Evolutionary conservation across 1,139 yeast species (phyloP), one percentile per base, ranked within the genome.

Genomic region (Eremothecium coryli): DNA sequence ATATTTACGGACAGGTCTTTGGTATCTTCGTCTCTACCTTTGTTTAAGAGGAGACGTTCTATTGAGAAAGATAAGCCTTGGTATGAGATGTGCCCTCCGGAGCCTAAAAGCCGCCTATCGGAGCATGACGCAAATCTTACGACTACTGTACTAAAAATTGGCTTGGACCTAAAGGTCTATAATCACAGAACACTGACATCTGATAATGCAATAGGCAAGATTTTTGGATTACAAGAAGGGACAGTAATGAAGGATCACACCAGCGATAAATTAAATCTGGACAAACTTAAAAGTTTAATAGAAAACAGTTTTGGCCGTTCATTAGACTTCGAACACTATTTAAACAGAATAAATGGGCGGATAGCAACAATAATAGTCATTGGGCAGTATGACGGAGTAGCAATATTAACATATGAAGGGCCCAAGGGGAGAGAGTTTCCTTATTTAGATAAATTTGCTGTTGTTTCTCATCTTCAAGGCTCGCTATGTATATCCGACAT

Each of bases 311-410:
- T 90, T 51, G 79, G 80, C 4, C 74, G 77, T 42, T 52, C 67
- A 2, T 59, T 90, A n/a, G 75, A 84, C 44, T 52, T 72, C 35
- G 70, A 73, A 0, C 75, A 71, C 38, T 90, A 88, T 52, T 59
- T 84, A 22, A 42, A 62, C 1, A 64, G 98, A 34, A 68, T 90
- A 23, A 70, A 77, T 41, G 66, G 74, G 1, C 64, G 66, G 3
- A 65, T 90, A 5, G 90, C 95, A 0, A 80, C 84, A 0, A 57
- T 90, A 10, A 76, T 90, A 5, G 71, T 90, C 13, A 82, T 90
- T 4, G 98, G 97, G 1, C 93, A 90, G 52, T 90, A 90, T 53
- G 95, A 88, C 45, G 98, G 97, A 2, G 88, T 86, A 11, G 97
- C 97, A 0, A 78, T 90, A 8, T 70, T 90, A 23, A 90, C 98